Evolutionary conservation across 805 yeast genomes (phyloP).

Genomic region (Myxozyma kluyveri): DNA sequence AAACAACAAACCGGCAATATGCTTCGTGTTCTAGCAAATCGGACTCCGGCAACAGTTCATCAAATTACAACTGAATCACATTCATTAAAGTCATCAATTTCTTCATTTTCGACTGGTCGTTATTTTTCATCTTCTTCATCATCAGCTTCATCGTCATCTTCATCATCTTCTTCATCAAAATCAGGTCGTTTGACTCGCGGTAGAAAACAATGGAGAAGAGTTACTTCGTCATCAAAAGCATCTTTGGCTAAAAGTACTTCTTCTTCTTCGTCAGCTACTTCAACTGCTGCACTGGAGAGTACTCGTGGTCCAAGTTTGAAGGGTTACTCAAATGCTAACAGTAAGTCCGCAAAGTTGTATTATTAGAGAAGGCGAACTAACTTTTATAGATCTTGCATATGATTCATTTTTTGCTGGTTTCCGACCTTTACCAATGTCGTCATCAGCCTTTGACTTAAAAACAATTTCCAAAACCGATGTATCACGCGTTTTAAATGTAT

Average conservation of each 20-base stretch:
- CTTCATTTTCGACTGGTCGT: too few species aligned
- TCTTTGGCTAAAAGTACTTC: too few species aligned
- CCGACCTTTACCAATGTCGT: slow-evolving; percentile 18
- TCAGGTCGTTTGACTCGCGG: slow-evolving; percentile 6
- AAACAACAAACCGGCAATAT: neutral
- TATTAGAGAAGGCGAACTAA: neutral
- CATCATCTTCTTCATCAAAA: slow-evolving; percentile 6
- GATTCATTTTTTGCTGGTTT: slow-evolving; percentile 27
- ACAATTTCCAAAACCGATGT: neutral
- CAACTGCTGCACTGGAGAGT: neutral
- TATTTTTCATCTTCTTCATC: slow-evolving; percentile 9
- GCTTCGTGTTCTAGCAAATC: neutral
- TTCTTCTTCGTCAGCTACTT: neutral
- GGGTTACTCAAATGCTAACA: slow-evolving; percentile 6
- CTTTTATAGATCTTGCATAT: slow-evolving; percentile 19
- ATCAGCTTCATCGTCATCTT: slow-evolving; percentile 18
- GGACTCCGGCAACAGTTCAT: neutral
- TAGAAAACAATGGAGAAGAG: slow-evolving; percentile 8
- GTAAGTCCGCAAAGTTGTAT: slow-evolving; percentile 2
- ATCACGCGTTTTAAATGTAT: neutral
- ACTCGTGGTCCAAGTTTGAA: slow-evolving; percentile 4
- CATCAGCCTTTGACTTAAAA: neutral
- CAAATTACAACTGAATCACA: too few species aligned
- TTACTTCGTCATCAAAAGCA: neutral
- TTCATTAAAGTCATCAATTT: too few species aligned